Percentiles rank a stretch among this genome's conserved stretches.
Evolutionary conservation across 768 basidiomycete species (phyloP).

Genomic region (Podaxis sp.): DNA sequence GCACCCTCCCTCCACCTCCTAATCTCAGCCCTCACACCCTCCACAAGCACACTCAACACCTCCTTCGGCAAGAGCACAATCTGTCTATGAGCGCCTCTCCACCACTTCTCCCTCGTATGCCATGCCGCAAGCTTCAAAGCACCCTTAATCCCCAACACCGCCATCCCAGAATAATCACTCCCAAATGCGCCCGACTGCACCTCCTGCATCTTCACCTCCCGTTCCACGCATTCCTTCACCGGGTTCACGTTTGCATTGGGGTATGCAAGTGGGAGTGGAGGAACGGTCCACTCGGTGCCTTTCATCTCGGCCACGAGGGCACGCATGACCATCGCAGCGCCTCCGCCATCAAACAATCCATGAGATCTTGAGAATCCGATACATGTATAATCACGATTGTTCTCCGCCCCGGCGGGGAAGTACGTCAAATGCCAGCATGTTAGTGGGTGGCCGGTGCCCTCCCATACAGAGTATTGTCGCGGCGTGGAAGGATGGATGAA

Average conservation of each 20-base stretch:
- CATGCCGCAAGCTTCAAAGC: slow-evolving; percentile 30
- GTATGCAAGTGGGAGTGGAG: slow-evolving; percentile 28
- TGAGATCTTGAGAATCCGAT: slow-evolving; percentile 42
- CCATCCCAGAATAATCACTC: slow-evolving; percentile 21
- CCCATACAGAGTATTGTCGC: slow-evolving; percentile 34
- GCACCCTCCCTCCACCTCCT: slow-evolving; percentile 16
- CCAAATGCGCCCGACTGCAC: neutral
- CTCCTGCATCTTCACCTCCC: slow-evolving; percentile 13
- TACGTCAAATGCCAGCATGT: slow-evolving; percentile 45
- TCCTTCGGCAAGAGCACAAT: slow-evolving; percentile 33
- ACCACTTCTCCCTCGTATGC: slow-evolving; percentile 35
- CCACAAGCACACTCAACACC: slow-evolving; percentile 27
- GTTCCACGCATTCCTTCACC: slow-evolving; percentile 28
- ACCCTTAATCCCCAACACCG: slow-evolving; percentile 27
- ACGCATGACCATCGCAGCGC: slow-evolving; percentile 33
- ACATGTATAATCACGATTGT: slow-evolving; percentile 30
- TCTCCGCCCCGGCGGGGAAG: slow-evolving; percentile 30
- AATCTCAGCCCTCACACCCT: slow-evolving; percentile 27
- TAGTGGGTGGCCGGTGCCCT: slow-evolving; percentile 30
- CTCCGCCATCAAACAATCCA: slow-evolving; percentile 41
- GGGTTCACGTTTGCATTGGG: slow-evolving; percentile 27
- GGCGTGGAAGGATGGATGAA: slow-evolving; percentile 40
- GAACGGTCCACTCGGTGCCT: slow-evolving; percentile 33
- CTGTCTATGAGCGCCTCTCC: slow-evolving; percentile 33
- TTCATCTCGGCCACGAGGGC: slow-evolving; percentile 40